Conservation (phyloP, 805 yeast species). For the Debaryomyces maramus region DNA sequence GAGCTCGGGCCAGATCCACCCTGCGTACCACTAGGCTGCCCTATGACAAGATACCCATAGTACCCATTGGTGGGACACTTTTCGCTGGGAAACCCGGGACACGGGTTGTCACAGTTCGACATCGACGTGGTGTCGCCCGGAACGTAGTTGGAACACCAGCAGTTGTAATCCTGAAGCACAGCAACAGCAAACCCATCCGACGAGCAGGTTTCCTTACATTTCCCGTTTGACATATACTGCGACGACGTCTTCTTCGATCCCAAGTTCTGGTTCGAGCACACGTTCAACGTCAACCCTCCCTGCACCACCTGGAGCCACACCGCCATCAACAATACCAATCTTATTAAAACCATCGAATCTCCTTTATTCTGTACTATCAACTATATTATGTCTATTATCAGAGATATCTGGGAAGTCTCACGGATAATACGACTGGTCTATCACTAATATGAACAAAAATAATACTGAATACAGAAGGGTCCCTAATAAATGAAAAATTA, state of each 20-base stretch:
- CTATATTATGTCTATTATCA: no score
- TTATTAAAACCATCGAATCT: not conserved
- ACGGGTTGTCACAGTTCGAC: slow-evolving; percentile 34
- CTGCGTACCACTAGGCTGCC: slow-evolving; percentile 16
- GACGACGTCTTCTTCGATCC: slow-evolving; percentile 15
- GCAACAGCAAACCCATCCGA: slow-evolving; percentile 50
- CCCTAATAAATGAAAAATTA: no score
- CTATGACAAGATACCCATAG: slow-evolving; percentile 54
- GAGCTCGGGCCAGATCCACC: slow-evolving; percentile 8
- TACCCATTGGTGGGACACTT: slow-evolving; percentile 44
- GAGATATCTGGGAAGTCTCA: no score
- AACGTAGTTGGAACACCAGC: slow-evolving; percentile 62
- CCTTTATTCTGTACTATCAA: not conserved
- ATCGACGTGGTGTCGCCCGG: slow-evolving; percentile 44
- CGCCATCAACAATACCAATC: not conserved
- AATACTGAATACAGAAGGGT: no score
- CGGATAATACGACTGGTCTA: no score
- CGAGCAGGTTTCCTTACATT: slow-evolving; percentile 48
- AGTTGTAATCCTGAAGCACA: slow-evolving; percentile 47
- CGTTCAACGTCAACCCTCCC: slow-evolving; percentile 4
- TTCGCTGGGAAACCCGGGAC: slow-evolving; percentile 49
- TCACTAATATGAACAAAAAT: no score
- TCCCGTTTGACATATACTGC: slow-evolving; percentile 49
- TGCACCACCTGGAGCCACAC: slow-evolving; percentile 1
- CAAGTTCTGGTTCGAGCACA: slow-evolving; percentile 26